These are phyloP conservation scores for Talaromyces rugulosus DNA, from an alignment of 2,329 filamentous ascomycete genomes.

Conservation along the genomic window DNA sequence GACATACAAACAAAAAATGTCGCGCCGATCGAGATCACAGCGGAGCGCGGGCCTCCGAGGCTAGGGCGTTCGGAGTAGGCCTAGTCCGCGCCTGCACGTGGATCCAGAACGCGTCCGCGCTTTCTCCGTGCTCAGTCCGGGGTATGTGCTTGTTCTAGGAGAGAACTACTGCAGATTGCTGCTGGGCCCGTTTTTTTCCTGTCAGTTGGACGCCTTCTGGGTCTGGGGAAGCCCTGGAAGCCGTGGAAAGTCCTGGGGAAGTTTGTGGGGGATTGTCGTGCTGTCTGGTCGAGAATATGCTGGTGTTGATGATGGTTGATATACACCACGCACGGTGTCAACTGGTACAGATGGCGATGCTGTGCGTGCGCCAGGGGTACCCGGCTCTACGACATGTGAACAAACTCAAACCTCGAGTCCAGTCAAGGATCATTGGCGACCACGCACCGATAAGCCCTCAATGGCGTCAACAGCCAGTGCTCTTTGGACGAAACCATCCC, in stretches of 20 bases:
- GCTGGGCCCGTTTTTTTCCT: background rate
- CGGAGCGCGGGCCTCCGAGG: background rate
- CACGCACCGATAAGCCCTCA: too few species aligned
- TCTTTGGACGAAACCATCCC: too few species aligned
- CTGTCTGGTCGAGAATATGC: too few species aligned
- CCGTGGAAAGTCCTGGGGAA: background rate
- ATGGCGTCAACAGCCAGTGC: too few species aligned
- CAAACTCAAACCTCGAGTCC: background rate
- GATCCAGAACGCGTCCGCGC: background rate
- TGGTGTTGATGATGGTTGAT: too few species aligned
- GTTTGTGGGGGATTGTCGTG: background rate
- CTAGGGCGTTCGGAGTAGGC: background rate
- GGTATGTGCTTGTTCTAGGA: background rate
- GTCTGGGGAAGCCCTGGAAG: background rate
- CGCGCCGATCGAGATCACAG: too few species aligned
- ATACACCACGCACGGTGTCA: too few species aligned
- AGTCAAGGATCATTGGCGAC: too few species aligned
- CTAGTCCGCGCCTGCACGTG: background rate
- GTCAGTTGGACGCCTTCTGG: background rate
- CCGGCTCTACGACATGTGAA: background rate
- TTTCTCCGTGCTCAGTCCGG: background rate
- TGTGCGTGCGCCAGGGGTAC: background rate
- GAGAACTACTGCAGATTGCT: background rate
- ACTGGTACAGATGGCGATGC: too few species aligned
- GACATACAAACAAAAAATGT: too few species aligned